These are phyloP conservation scores for Candida ovalis DNA, from an alignment of 805 yeast genomes.

Conservation along the genomic window DNA sequence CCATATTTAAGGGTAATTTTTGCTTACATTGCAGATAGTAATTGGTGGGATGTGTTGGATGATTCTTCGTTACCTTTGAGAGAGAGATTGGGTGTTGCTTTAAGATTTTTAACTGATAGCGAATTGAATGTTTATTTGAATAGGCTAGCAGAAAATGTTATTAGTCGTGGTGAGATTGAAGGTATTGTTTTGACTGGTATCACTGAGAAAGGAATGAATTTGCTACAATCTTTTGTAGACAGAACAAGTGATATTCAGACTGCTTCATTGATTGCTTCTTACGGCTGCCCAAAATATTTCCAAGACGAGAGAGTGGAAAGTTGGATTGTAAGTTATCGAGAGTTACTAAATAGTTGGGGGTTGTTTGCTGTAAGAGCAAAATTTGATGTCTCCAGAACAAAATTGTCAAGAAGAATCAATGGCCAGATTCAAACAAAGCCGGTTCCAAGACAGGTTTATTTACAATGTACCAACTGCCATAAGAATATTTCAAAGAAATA, in stretches of 20 bases:
- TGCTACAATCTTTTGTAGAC: constrained; percentile 83
- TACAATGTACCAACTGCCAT: constrained; percentile 82
- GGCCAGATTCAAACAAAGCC: constrained; percentile 47
- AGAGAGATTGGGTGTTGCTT: constrained; percentile 87
- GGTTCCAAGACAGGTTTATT: constrained; percentile 68
- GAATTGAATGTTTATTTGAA: constrained; percentile 72
- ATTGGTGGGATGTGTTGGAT: constrained; percentile 94
- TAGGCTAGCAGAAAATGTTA: constrained; percentile 66
- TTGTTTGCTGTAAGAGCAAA: constrained; percentile 74
- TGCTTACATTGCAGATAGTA: constrained; percentile 89
- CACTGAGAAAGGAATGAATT: constrained; percentile 76
- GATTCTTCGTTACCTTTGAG: constrained; percentile 84
- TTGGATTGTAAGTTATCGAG: constrained; percentile 74
- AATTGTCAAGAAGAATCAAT: constrained; percentile 48
- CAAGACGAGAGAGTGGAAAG: constrained; percentile 64
- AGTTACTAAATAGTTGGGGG: constrained; percentile 74
- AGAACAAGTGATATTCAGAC: constrained; percentile 89
- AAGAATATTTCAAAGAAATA: constrained; percentile 52
- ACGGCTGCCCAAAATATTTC: constrained; percentile 82
- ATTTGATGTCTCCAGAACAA: constrained; percentile 76
- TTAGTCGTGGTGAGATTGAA: constrained; percentile 79
- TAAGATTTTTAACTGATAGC: constrained; percentile 76
- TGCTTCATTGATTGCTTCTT: constrained; percentile 75
- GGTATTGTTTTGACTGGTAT: constrained; percentile 91
- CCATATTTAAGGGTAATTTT: constrained; percentile 90